Evolutionary conservation across 2,329 filamentous ascomycete species (phyloP), one percentile per base, ranked within the genome.

Genomic region (Colletotrichum paranaense): DNA sequence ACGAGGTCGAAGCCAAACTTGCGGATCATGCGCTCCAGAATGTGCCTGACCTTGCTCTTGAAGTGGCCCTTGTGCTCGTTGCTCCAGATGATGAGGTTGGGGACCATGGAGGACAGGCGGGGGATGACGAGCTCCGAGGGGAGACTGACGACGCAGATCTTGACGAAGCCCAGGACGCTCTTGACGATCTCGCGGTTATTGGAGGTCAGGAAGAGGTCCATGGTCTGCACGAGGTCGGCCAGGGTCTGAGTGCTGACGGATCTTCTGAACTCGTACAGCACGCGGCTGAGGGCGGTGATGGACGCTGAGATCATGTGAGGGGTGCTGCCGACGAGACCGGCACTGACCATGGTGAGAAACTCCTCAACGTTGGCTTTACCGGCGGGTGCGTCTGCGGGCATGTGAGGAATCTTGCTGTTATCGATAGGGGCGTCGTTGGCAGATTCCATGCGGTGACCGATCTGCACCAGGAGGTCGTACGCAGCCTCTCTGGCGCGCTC

Each of bases 11-110:
- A 93, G 60, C 97, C 95, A 80, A 98, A 98, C 69, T 96, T 92
- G 60, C 96, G 91, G 26, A 98, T 93, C 89, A 98, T 95, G 65
- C 97, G 92, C 85, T 99, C 97, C 19, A 99, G 86, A 75, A 99
- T 98, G 80, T 98, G 95, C 90, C 98, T 98, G 77, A 99, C 95
- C 87, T 98, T 99, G 62, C 94, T 92, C 79, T 96, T 95, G 86
- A 99, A 97, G 81, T 97, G 95, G 14, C 95, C 95, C 86, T 98
- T 98, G 87, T 99, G 97, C 84, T 99, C 97, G 82, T 98, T 95
- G 80, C 94, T 95, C 96, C 97, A 99, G 55, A 95, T 91, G 88
- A 98, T 94, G 24, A 98, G 87, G 82, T 97, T 97, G 4, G 95
- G 94, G 2, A 99, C 90, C 60, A 99, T 88, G 0, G 92, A 91